These are phyloP conservation scores for Phlebiopsis flavidoalba DNA, from an alignment of 768 basidiomycete genomes.

Conservation along the genomic window DNA sequence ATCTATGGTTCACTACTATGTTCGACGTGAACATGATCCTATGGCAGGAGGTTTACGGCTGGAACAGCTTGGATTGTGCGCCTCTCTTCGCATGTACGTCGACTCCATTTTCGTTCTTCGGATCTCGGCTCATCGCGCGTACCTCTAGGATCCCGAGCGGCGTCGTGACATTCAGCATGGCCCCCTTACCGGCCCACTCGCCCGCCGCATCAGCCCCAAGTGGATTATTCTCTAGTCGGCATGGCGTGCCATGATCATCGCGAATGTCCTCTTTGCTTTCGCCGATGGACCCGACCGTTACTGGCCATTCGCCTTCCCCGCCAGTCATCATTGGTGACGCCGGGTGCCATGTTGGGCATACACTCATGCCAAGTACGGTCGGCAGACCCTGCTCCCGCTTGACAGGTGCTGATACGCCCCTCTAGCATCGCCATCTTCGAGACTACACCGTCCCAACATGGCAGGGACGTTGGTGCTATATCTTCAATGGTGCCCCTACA, in stretches of 20 bases:
- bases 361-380: slow-evolving; percentile 39
- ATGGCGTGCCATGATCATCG: slow-evolving; percentile 28
- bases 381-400: background rate
- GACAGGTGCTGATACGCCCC: background rate
- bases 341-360: slow-evolving; percentile 38
- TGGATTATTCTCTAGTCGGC: slow-evolving; percentile 39
- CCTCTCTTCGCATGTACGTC: slow-evolving; percentile 27
- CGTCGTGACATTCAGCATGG: slow-evolving; percentile 25
- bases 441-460: slow-evolving; percentile 35
- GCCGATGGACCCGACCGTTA: slow-evolving; percentile 33
- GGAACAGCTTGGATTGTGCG: slow-evolving; percentile 26
- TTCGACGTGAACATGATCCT: slow-evolving; percentile 21
- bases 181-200: slow-evolving; percentile 30
- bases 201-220: slow-evolving; percentile 29
- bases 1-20: slow-evolving; percentile 31
- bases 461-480: slow-evolving; percentile 48
- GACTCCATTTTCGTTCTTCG: background rate
- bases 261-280: slow-evolving; percentile 34
- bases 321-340: slow-evolving; percentile 40
- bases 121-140: background rate
- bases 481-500: slow-evolving; percentile 42
- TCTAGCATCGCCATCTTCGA: slow-evolving; percentile 43
- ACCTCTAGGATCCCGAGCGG: slow-evolving; percentile 32
- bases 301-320: slow-evolving; percentile 43
- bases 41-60: slow-evolving; percentile 27